Evolutionary conservation across 176 grass and related monocot species (phyloP), one percentile per base, ranked within the genome.

Genomic region (Bonia amplexicaulis): DNA sequence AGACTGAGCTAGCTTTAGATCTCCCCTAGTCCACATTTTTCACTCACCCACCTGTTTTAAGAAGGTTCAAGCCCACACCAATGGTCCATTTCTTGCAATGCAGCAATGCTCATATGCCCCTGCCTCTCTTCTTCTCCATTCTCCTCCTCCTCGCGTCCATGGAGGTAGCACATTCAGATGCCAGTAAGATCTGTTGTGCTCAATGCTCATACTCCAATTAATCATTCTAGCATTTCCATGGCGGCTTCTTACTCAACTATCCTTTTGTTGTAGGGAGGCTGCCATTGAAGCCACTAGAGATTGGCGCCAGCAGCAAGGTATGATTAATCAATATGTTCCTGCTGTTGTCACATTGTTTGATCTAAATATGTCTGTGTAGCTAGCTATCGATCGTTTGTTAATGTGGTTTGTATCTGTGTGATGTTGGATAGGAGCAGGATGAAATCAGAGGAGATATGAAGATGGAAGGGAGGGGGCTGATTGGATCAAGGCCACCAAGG

Each of bases 401-500:
- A 44, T 47, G 46, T 25, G 19, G 45, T 15, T 67, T 52, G 42
- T 6, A 0, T 54, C 2, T 44, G 37, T 69, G 25, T 46, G 16
- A 45, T 88, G 41, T 67, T 49, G 64, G 23, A 55, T 71, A 27
- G 31, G 78, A 19, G 37, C 16, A 79, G 17, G 31, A 65, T 4
- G 55, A 19, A 46, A 8, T 2, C 19, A 71, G 37, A 44, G 87
- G 77, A 31, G 73, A 78, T 23, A 16, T 19, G 69, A 88, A 77
- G 89, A 73, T 71, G 74, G 37, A 13, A 25, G 40, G 67, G 67
- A 88, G 88, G 44, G 81, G 20, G 3, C 65, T 98, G 89, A 98
- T 98, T 5, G 96, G 96, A 25, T 98, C 96, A 6, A 93, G 86
- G 66, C 96, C 93, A 7, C 96, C 96, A 20, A 77, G 88, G 13